A percentile compares a stretch with the other conserved stretches of the same genome.
Evolutionary conservation across 495 filamentous ascomycete species (phyloP).

Genomic region (Aspergillus mulundensis): DNA sequence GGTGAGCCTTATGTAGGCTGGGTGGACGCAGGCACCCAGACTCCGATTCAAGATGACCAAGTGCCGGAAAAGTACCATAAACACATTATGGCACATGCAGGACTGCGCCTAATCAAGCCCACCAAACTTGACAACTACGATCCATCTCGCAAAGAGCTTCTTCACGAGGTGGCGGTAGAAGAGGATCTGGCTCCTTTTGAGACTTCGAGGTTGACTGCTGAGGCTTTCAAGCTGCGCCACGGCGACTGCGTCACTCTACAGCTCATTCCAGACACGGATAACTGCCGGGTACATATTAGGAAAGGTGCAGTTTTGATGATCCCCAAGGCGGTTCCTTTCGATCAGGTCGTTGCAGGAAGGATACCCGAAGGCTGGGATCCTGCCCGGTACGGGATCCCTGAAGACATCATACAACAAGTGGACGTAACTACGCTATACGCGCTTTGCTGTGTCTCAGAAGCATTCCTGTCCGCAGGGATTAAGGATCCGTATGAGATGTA

Average conservation of each 20-base stretch:
- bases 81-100: conserved; percentile 89
- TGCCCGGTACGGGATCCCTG: conserved; percentile 87
- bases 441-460: conserved; percentile 86
- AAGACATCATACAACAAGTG: conserved; percentile 95
- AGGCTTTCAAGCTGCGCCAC: conserved; percentile 94
- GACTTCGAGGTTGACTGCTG: conserved; percentile 88
- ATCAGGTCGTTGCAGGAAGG: conserved; percentile 92
- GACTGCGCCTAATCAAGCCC: conserved; percentile 93
- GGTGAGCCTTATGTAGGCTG: conserved; percentile 94
- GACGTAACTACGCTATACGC: conserved; percentile 93
- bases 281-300: conserved; percentile 86
- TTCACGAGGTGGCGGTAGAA: conserved; percentile 94
- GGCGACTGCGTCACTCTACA: conserved; percentile 93
- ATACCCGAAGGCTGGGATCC: conserved; percentile 96
- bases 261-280: conserved; percentile 81
- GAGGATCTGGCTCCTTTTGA: conserved; percentile 97
- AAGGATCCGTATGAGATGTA: conserved; percentile 99
- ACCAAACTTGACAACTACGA: conserved; percentile 93
- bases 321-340: conserved; percentile 91
- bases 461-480: conserved; percentile 87
- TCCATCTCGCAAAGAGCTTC: conserved; percentile 91
- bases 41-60: conserved; percentile 94
- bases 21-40: conserved; percentile 89
- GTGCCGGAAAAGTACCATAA: conserved; percentile 94
- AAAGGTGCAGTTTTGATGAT: conserved; percentile 92